Evolutionary conservation across 1,284 basidiomycete genomes (phyloP), one percentile per base, ranked within the genome.

Genomic region (Trametes hirsuta): DNA sequence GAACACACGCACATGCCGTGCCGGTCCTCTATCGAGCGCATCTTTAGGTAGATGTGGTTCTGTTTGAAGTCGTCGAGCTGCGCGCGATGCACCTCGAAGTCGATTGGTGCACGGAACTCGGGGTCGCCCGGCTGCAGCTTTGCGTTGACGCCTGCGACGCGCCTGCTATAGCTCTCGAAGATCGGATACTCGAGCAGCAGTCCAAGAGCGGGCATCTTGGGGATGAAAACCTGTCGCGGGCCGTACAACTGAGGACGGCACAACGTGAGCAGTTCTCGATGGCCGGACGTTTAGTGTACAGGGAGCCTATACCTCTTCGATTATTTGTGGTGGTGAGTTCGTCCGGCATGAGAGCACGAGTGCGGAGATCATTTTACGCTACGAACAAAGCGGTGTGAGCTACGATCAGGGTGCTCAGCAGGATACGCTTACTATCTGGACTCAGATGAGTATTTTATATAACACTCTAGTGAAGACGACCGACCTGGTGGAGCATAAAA

Each of bases 291-390:
- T 18, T 18, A 18, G 18, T 18, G 18, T 12, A 37, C 24, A 39
- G 40, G 40, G 51, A 22, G 10, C 21, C 53, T n/a, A 25, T 73
- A 88, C 90, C 75, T 90, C 85, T 64, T 87, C 83, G 41, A 97
- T 86, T 53, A 97, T 75, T 8, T 84, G 80, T 4, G 86, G 73
- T 0, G 94, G 92, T 0, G 93, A 90, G 9, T 81, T 79, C 6
- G 92, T 93, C 56, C 95, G 83, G 68, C 85, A 87, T 10, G 87
- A 80, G 52, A 98, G 80, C 36, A 98, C 88, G 11, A 97, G 81
- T 39, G 90, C 83, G 1, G 92, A 87, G 77, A 98, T 94, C 97
- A 99, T 99, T 79, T 99, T 99, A 54, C 97, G 90, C 95, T 97
- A 72, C 4, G 53, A 48, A 53, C n/a, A 10, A 14, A 44, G 15